Evolutionary conservation across 1,284 basidiomycete species (phyloP).

Genomic region (Sporisorium iseilematis-ciliati): DNA sequence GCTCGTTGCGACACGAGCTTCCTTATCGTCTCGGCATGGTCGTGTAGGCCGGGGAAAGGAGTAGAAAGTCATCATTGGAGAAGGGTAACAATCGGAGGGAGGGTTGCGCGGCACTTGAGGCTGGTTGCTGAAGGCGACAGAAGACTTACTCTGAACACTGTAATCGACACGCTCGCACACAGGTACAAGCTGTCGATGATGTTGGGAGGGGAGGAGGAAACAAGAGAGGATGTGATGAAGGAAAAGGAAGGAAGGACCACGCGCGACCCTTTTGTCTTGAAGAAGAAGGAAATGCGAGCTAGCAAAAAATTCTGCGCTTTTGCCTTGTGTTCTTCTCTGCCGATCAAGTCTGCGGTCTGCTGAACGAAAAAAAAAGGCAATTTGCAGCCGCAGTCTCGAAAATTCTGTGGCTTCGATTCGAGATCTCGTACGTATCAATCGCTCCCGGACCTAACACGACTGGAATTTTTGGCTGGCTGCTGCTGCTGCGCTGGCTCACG

Average conservation of each 20-base stretch:
- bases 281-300: conserved; percentile 10
- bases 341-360: conserved; percentile 14
- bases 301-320: conserved; percentile 26
- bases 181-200: conserved; percentile 40
- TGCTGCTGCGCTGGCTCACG: conserved; percentile 16
- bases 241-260: background rate
- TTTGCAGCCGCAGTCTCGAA: conserved; percentile 26
- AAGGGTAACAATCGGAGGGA: background rate
- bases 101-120: conserved; percentile 4
- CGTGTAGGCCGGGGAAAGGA: conserved; percentile 70
- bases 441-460: conserved; percentile 5
- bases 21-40: conserved; percentile 70
- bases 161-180: conserved; percentile 36
- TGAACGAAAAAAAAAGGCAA: background rate
- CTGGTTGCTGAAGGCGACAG: conserved; percentile 1
- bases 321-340: conserved; percentile 1
- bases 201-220: conserved; percentile 1
- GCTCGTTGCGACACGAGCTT: conserved; percentile 66
- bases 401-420: conserved; percentile 1
- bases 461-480: background rate
- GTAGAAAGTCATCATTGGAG: conserved; percentile 57
- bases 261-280: conserved; percentile 10
- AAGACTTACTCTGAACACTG: conserved; percentile 37
- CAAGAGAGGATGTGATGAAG: background rate
- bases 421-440: conserved; percentile 22